Base-by-base conservation (phyloP, 225 moss, liverwort and hornwort genomes). In the Bryoerythrophyllum caledonicum region DNA sequence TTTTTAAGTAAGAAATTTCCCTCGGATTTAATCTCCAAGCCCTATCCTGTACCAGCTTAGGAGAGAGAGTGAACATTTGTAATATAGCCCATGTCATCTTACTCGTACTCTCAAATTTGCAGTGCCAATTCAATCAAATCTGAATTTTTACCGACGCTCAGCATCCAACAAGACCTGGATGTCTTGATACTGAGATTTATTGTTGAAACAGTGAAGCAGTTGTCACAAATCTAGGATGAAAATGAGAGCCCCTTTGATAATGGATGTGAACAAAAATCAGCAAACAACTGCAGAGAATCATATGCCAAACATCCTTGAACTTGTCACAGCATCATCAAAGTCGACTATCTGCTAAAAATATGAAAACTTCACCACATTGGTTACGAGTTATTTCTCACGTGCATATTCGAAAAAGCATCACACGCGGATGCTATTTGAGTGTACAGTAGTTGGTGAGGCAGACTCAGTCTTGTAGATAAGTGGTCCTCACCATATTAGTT, bases 1-100 rank as follows among this genome's bases (percentile, higher is more conserved):
- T 99, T 94, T 78, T 52, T 94, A 51, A 65, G 46, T 32, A 90
- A 69, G 55, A 65, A 23, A 2, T 65, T 85, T 49, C 56, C 73
- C 37, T 72, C 28, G 27, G 56, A 83, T 54, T 43, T 67, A n/a
- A 27, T 43, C 71, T 63, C 72, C 8, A 51, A 76, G 40, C 23
- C 74, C 27, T 26, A 63, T 63, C 46, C 75, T 72, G 76, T 76
- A 68, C 52, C 71, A 44, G 30, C 61, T n/a, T 81, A 85, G 72
- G 28, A 70, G 66, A 40, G 56, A 52, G 23, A 38, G 32, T 62
- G 49, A 66, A 24, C 28, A 69, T 53, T 44, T 80, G 37, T 60
- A 80, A 37, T 24, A 43, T 60, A 67, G 48, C 46, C 23, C 55
- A 38, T 49, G 70, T 49, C 57, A 46, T 70, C 63, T 41, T 30